A percentile compares a stretch with the other conserved stretches of the same genome.
These are phyloP conservation scores for Gastrolobium bilobum DNA, from an alignment of 306 rosid genomes.

Conservation along the genomic window DNA sequence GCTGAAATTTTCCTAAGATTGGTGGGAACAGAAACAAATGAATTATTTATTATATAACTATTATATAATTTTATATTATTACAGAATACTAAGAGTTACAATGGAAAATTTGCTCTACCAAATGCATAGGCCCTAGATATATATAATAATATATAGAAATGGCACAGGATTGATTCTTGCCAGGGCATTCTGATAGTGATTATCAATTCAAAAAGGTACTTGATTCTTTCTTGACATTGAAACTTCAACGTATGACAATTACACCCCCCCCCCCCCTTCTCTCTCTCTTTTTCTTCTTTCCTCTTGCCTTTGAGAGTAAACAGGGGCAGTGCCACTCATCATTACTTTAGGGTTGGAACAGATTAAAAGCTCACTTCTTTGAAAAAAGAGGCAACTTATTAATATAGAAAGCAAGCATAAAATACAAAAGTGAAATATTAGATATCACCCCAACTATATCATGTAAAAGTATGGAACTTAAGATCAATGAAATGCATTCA, in stretches of 20 bases:
- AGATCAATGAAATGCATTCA: neutral
- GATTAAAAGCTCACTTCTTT: neutral
- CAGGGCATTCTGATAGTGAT: neutral
- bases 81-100: slow-evolving; percentile 18
- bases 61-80: neutral
- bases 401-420: neutral
- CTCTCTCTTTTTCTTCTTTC: too few relatives aligned
- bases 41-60: neutral
- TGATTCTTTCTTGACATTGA: neutral
- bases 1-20: neutral
- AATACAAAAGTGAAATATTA: neutral
- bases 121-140: too few relatives aligned
- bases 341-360: neutral
- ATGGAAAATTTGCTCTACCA: neutral
- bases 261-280: neutral
- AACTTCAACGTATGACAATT: neutral
- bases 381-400: neutral
- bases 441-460: neutral
- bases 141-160: too few relatives aligned
- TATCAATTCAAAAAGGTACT: slow-evolving; percentile 11
- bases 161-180: neutral
- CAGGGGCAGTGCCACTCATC: slow-evolving; percentile 9
- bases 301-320: slow-evolving; percentile 7
- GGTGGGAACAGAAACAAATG: neutral
- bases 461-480: neutral